These are phyloP conservation scores for Dioscorea zingiberensis DNA, from an alignment of 106 monocot species.

Conservation along the genomic window DNA sequence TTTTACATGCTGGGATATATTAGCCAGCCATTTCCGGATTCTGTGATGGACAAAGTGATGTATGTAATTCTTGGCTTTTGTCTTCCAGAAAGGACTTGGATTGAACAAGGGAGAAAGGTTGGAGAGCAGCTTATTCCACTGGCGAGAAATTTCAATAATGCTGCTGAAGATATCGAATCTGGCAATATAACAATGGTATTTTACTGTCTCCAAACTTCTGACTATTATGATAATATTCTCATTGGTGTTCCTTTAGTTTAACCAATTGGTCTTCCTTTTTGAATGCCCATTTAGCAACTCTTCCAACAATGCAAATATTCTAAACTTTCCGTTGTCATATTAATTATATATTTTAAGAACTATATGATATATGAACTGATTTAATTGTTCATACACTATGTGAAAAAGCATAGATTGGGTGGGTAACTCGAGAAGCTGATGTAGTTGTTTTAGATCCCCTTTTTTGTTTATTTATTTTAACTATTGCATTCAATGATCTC, in stretches of 20 bases:
- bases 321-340: not conserved
- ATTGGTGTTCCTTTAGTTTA: not conserved
- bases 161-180: conserved; percentile 61
- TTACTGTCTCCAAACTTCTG: not conserved
- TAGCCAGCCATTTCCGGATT: too few species aligned
- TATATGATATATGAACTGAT: too few species aligned
- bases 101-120: conserved; percentile 91
- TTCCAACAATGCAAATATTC: not conserved
- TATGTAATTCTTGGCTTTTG: conserved; percentile 4
- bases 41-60: too few species aligned
- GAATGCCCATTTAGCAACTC: not conserved
- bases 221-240: too few species aligned
- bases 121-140: conserved; percentile 95
- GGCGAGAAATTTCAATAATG: conserved; percentile 80
- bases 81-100: conserved; percentile 77
- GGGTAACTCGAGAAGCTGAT: too few species aligned
- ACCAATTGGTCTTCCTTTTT: conserved; percentile 2
- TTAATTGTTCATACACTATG: too few species aligned
- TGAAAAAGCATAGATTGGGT: too few species aligned
- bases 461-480: not conserved
- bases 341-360: not conserved
- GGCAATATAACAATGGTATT: conserved; percentile 35
- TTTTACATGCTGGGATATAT: too few species aligned
- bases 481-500: not conserved
- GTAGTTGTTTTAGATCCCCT: too few species aligned